Evolutionary conservation across 495 filamentous ascomycete genomes (phyloP).

Genomic region (Neurospora sp.): DNA sequence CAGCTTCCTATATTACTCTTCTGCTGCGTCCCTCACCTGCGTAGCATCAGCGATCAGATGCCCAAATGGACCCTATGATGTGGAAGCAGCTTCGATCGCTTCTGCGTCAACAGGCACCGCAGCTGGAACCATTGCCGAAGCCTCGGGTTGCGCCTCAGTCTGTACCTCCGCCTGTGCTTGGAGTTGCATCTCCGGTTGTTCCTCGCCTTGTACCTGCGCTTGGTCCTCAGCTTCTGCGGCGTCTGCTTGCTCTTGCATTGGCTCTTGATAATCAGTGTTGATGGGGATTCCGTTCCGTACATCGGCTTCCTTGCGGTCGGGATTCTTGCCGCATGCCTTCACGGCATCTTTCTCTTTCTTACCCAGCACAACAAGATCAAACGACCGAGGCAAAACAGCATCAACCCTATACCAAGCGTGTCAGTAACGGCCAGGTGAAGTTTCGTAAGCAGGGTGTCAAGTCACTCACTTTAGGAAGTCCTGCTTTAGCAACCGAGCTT

Average conservation of each 20-base stretch:
- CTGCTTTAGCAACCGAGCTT: slow-evolving; percentile 53
- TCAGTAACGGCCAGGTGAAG: not conserved
- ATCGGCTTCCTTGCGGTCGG: slow-evolving; percentile 33
- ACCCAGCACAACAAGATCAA: slow-evolving; percentile 39
- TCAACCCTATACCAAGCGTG: slow-evolving; percentile 15
- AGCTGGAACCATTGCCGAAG: not conserved
- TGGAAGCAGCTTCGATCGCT: not conserved
- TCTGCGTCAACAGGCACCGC: not conserved
- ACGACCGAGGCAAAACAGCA: slow-evolving; percentile 31
- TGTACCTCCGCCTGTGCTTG: not conserved
- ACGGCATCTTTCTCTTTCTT: slow-evolving; percentile 38
- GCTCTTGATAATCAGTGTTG: slow-evolving; percentile 18
- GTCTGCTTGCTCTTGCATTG: not conserved
- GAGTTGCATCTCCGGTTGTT: not conserved
- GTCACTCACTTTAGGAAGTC: slow-evolving; percentile 45
- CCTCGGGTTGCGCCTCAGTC: not conserved
- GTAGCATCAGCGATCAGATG: not conserved
- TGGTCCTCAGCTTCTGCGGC: not conserved
- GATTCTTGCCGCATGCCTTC: slow-evolving; percentile 30
- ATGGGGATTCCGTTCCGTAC: slow-evolving; percentile 19
- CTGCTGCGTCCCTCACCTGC: slow-evolving; percentile 3
- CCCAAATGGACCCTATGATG: not conserved
- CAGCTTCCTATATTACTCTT: not conserved
- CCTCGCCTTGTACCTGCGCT: not conserved
- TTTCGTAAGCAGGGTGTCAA: not conserved